Conservation (phyloP, 1,284 basidiomycete genomes). For the Fomitopsis pinicola region DNA sequence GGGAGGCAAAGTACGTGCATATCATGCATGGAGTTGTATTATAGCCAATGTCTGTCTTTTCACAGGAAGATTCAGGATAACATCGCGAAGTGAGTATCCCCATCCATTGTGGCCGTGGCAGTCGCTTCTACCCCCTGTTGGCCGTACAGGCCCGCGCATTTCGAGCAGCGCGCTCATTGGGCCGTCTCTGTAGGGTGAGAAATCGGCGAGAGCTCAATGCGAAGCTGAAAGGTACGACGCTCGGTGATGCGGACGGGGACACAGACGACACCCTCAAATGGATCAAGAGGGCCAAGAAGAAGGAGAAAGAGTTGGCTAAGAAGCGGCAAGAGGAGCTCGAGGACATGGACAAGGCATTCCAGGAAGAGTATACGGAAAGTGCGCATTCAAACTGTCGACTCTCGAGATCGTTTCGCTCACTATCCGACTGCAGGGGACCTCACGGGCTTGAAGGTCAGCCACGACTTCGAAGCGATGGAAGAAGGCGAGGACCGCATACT, state of each 20-base stretch:
- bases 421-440: constrained; percentile 63
- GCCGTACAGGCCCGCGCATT: constrained; percentile 21
- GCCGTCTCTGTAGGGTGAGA: constrained; percentile 63
- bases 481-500: constrained; percentile 95
- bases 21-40: constrained; percentile 3
- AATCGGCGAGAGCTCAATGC: constrained; percentile 89
- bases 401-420: background rate
- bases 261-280: constrained; percentile 79
- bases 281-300: constrained; percentile 87
- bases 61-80: constrained; percentile 69
- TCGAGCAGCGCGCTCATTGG: constrained; percentile 39
- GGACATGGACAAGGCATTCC: constrained; percentile 73
- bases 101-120: constrained; percentile 22
- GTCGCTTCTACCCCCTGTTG: constrained; percentile 49
- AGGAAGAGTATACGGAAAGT: constrained; percentile 80
- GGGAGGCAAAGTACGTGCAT: constrained; percentile 66
- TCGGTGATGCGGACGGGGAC: constrained; percentile 77
- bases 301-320: constrained; percentile 77
- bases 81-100: constrained; percentile 82
- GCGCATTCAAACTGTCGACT: constrained; percentile 26
- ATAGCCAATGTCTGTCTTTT: constrained; percentile 14
- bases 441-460: constrained; percentile 90
- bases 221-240: constrained; percentile 85
- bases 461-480: constrained; percentile 87
- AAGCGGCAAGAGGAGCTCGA: constrained; percentile 78